These are phyloP conservation scores for Lophium mytilinum DNA, from an alignment of 495 filamentous ascomycete genomes.

Conservation along the genomic window DNA sequence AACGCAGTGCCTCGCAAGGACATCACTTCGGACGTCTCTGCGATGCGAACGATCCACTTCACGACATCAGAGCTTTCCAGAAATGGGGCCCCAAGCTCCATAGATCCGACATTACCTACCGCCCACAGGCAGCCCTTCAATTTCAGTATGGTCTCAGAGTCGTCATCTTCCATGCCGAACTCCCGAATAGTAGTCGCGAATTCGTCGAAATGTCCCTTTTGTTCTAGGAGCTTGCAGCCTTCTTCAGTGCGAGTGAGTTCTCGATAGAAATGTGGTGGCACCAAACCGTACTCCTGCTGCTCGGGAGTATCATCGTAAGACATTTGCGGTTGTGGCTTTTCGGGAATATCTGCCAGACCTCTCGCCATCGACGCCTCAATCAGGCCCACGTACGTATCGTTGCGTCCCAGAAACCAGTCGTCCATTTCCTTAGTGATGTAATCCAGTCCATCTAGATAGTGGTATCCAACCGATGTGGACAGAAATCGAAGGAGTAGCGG, in stretches of 20 bases:
- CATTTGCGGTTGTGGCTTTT: slow-evolving; percentile 39
- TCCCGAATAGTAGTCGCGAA: slow-evolving; percentile 84
- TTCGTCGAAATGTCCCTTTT: slow-evolving; percentile 93
- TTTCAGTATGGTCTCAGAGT: slow-evolving; percentile 80
- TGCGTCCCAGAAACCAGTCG: slow-evolving; percentile 94
- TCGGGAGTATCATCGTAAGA: slow-evolving; percentile 48
- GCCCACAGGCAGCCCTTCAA: slow-evolving; percentile 98
- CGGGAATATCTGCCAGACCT: slow-evolving; percentile 58
- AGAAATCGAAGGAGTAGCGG: slow-evolving; percentile 87
- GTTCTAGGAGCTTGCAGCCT: slow-evolving; percentile 78
- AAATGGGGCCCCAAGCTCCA: slow-evolving; percentile 94
- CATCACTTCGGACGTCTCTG: slow-evolving; percentile 77
- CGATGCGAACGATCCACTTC: slow-evolving; percentile 74
- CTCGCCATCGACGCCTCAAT: slow-evolving; percentile 92
- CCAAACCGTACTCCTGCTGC: slow-evolving; percentile 53
- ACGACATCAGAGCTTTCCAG: slow-evolving; percentile 82
- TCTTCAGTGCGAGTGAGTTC: slow-evolving; percentile 89
- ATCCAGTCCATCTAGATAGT: slow-evolving; percentile 92
- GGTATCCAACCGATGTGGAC: slow-evolving; percentile 91
- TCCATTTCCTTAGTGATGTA: slow-evolving; percentile 99
- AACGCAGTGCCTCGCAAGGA: slow-evolving; percentile 92
- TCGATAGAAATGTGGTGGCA: slow-evolving; percentile 94
- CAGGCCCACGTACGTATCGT: slow-evolving; percentile 88
- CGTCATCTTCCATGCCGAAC: slow-evolving; percentile 71
- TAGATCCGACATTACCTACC: slow-evolving; percentile 93